Evolutionary conservation across 805 yeast species (phyloP).

Genomic region (Hagleromyces aurorensis): DNA sequence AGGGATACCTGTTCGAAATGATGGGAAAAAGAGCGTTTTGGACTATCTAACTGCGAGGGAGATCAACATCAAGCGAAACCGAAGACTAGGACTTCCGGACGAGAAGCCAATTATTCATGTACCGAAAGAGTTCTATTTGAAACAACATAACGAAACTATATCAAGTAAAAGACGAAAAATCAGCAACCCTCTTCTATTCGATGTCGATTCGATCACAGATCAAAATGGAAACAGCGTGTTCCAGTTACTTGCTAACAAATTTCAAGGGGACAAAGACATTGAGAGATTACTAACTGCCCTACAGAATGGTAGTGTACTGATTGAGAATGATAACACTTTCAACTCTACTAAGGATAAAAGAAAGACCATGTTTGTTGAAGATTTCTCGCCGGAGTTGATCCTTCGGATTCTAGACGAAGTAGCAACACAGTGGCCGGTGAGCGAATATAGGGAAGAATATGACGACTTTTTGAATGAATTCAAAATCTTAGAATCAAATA

Average conservation of each 20-base stretch:
- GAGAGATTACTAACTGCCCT: slow-evolving; percentile 36
- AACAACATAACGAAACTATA: slow-evolving; percentile 20
- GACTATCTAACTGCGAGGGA: slow-evolving; percentile 30
- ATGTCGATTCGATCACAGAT: slow-evolving; percentile 10
- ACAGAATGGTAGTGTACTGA: slow-evolving; percentile 35
- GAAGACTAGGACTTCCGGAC: slow-evolving; percentile 29
- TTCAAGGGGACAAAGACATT: slow-evolving; percentile 27
- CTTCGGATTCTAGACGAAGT: slow-evolving; percentile 28
- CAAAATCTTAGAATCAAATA: slow-evolving; percentile 32
- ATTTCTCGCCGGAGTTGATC: slow-evolving; percentile 25
- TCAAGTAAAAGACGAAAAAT: slow-evolving; percentile 14
- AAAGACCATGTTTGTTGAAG: slow-evolving; percentile 34
- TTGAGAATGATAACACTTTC: slow-evolving; percentile 26
- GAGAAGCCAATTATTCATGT: slow-evolving; percentile 24
- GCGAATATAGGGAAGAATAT: slow-evolving; percentile 35
- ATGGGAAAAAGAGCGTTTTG: slow-evolving; percentile 39
- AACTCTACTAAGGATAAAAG: slow-evolving; percentile 11
- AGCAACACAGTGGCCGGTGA: slow-evolving; percentile 31
- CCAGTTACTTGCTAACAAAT: slow-evolving; percentile 27
- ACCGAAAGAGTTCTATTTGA: slow-evolving; percentile 21
- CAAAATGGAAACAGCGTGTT: slow-evolving; percentile 21
- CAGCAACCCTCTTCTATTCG: slow-evolving; percentile 19
- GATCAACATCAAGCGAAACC: slow-evolving; percentile 26
- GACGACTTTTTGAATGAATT: slow-evolving; percentile 40
- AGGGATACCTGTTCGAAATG: slow-evolving; percentile 40